Evolutionary conservation across 2,329 filamentous ascomycete species (phyloP), one percentile per base, ranked within the genome.

Genomic region (Rhynchosporium secalis): DNA sequence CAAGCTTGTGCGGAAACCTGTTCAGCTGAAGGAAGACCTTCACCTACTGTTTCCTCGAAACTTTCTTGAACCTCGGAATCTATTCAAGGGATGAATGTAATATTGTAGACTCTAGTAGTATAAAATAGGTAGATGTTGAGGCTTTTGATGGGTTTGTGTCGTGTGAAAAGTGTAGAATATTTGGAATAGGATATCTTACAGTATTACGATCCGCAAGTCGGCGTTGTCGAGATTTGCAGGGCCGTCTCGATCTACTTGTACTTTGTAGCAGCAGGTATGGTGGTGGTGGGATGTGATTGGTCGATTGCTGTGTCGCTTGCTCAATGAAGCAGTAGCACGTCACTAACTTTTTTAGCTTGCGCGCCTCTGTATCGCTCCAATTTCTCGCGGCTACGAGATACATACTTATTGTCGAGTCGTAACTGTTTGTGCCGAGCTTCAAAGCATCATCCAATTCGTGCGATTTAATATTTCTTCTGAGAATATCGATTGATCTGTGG

Each of bases 271-370:
- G 3, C n/a, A 10, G 15, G 15, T 2, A 41, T 3, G 20, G 20
- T 1, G 51, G 13, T n/a, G 9, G 20, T 1, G 51, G 13, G n/a
- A 10, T 15, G n/a, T 7, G 20, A 54, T 54, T 54, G 33, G 51
- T 9, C 10, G 49, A 13, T 20, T 20, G 9, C n/a, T 5, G 1
- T 10, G n/a, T 6, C 9, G 51, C 33, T 13, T 56, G 38, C 28
- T 3, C 43, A 46, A 3, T 20, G 3, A 2, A n/a, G 9, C 9
- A 10, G 36, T n/a, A 13, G 48, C 54, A 56, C 54, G 40, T 56
- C 54, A 56, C 54, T 45, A 56, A 43, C 15, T 54, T 36, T 15
- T 38, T 40, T 56, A 56, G 38, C 40, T 38, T 33, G 51, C 31
- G 41, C 54, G 54, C 54, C 26, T 56, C 45, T 41, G 20, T n/a